Base-by-base conservation (phyloP, 2,329 filamentous ascomycete genomes). In the Gaeumannomyces sp. region DNA sequence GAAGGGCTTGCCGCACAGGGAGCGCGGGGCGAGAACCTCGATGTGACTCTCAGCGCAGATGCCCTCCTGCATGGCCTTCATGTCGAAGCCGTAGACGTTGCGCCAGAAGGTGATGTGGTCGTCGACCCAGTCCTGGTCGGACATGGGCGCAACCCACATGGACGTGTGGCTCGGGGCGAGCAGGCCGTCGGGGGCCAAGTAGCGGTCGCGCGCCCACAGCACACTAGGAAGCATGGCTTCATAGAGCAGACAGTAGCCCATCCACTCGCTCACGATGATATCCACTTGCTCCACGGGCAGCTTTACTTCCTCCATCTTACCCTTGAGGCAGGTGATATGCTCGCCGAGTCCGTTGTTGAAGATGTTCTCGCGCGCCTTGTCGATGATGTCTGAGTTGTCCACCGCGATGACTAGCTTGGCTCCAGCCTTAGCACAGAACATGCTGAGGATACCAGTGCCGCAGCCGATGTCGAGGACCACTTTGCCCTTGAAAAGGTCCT, bases 191-290 rank as follows among this genome's bases (percentile, higher is more conserved):
- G 89, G 85, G 66, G 85, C 87, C 29, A 98, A 86, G 76, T 97
- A 97, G 70, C 86, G 87, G 77, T 98, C 93, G 67, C 93, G 85
- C 59, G 94, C 94, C 73, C 87, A 94, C 62, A 98, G 83, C 28
- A 98, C 92, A 61, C 92, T 96, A 68, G 95, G 92, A 33, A 98
- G 86, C 93, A 98, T 98, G 65, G 93, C 92, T 77, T 98, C 93
- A 76, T 96, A 98, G 7, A 97, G 83, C 25, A 97, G 83, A 68
- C 89, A 91, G 75, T 98, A 98, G 35, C 93, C 93, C 93, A 98
- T 98, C 93, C 93, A 98, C 76, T 98, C 93, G 66, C 91, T 96
- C 67, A 98, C 89, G 73, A 98, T 97, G 72, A 98, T 89, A 77
- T 98, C 94, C 60, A 97, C 93, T 72, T 93, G 81, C 64, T 87